phyloP scores from a whole-genome alignment of 352 stramenopile species.

The Pythium sp. region DNA sequence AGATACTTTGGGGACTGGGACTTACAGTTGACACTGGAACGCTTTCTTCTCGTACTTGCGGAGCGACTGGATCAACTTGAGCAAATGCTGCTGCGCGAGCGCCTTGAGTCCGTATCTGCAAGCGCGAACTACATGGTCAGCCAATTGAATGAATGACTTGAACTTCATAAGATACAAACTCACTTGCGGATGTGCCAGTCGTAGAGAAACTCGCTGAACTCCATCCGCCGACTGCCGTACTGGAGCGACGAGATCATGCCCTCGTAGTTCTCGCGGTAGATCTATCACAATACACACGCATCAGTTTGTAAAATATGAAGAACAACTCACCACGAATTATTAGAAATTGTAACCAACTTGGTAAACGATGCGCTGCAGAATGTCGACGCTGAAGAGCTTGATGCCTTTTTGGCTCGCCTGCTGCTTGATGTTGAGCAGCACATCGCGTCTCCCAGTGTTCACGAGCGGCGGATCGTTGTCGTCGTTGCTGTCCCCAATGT shows the following conservation, averaged over 20 bases:
- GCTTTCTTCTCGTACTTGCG: slow-evolving; percentile 68
- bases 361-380: slow-evolving; percentile 57
- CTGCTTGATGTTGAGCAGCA: slow-evolving; percentile 42
- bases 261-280: slow-evolving; percentile 78
- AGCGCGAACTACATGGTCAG: not conserved
- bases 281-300: slow-evolving; percentile 19
- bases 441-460: slow-evolving; percentile 27
- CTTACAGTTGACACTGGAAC: slow-evolving; percentile 64
- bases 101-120: slow-evolving; percentile 61
- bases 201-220: slow-evolving; percentile 83
- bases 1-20: not conserved
- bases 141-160: not conserved
- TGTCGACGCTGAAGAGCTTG: slow-evolving; percentile 62
- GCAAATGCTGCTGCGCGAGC: slow-evolving; percentile 66
- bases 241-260: slow-evolving; percentile 58
- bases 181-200: slow-evolving; percentile 84
- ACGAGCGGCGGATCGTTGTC: slow-evolving; percentile 13
- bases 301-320: not conserved
- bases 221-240: slow-evolving; percentile 69
- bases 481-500: slow-evolving; percentile 12
- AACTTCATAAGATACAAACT: not conserved
- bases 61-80: slow-evolving; percentile 78
- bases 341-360: slow-evolving; percentile 26
- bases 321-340: not conserved
- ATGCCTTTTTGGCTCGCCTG: slow-evolving; percentile 40